Conservation (phyloP, 805 yeast genomes). For the Saccharomycopsis sp. region DNA sequence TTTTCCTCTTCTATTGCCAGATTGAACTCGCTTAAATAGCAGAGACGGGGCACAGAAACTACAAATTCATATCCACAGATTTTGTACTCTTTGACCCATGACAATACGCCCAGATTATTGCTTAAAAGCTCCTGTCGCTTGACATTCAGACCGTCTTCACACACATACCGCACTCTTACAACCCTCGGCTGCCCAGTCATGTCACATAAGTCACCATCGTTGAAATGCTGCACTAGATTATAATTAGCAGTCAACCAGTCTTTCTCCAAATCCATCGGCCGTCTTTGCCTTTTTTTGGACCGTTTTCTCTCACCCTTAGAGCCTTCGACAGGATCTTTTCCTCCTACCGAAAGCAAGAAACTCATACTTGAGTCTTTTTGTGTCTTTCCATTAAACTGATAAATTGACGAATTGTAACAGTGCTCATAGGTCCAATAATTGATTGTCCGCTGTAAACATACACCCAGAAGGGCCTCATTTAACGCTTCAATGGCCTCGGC, state of each 20-base stretch:
- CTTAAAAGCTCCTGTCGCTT: constrained; percentile 26
- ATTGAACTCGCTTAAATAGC: constrained; percentile 31
- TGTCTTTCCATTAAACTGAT: constrained; percentile 13
- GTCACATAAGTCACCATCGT: constrained; percentile 54
- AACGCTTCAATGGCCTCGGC: not conserved
- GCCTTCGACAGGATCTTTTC: not conserved
- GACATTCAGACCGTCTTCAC: constrained; percentile 33
- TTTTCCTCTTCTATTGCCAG: constrained; percentile 21
- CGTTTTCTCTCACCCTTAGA: no score
- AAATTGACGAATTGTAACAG: constrained; percentile 13
- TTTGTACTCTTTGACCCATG: constrained; percentile 42
- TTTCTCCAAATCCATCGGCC: not conserved
- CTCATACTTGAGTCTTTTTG: not conserved
- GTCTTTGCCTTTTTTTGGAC: no score
- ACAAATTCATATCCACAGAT: constrained; percentile 53
- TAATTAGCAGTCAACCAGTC: not conserved
- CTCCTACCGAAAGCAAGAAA: not conserved
- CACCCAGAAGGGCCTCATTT: not conserved
- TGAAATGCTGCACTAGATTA: constrained; percentile 26
- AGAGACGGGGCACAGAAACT: constrained; percentile 45
- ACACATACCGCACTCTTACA: constrained; percentile 50
- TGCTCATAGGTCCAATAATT: constrained; percentile 20
- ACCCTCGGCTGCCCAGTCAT: constrained; percentile 46
- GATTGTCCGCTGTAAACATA: constrained; percentile 6
- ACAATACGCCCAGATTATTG: constrained; percentile 18